These are phyloP conservation scores for Phialemoniopsis sp. DNA, from an alignment of 2,329 filamentous ascomycete genomes.

Conservation along the genomic window DNA sequence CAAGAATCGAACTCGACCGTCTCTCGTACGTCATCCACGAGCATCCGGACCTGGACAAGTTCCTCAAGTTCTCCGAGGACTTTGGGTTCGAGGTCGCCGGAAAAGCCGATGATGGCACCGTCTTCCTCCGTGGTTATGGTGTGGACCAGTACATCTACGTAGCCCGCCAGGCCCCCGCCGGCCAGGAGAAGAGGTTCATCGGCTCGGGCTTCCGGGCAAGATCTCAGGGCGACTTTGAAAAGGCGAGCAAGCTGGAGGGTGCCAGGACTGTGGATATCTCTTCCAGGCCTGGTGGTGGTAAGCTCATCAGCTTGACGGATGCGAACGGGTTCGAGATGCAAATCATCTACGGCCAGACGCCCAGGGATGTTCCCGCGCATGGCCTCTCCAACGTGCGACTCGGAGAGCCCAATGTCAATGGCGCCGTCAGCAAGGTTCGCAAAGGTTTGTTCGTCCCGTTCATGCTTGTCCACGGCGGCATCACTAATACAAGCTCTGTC, in stretches of 20 bases:
- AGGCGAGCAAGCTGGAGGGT: neutral
- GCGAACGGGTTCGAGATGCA: too few relatives aligned
- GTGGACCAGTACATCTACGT: constrained; percentile 45
- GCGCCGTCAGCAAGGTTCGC: neutral
- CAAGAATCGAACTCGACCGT: constrained; percentile 9
- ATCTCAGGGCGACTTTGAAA: constrained; percentile 29
- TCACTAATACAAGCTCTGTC: neutral
- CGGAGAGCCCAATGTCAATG: constrained; percentile 14
- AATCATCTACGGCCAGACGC: too few relatives aligned
- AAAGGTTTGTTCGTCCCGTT: neutral
- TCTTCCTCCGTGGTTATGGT: constrained; percentile 47
- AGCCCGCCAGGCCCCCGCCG: constrained; percentile 18
- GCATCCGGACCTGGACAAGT: constrained; percentile 18
- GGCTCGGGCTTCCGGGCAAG: constrained; percentile 22
- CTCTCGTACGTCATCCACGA: constrained; percentile 12
- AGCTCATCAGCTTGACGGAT: neutral
- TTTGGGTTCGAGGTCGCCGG: constrained; percentile 20
- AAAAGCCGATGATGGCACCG: constrained; percentile 16
- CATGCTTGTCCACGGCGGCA: neutral
- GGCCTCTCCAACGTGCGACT: too few relatives aligned
- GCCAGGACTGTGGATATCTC: neutral
- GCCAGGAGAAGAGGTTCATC: constrained; percentile 15
- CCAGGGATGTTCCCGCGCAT: too few relatives aligned
- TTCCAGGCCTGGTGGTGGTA: too few relatives aligned
- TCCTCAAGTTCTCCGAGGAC: constrained; percentile 17